phyloP scores from a whole-genome alignment of 768 basidiomycete genomes.

The Cantharellus cinnabarinus region DNA sequence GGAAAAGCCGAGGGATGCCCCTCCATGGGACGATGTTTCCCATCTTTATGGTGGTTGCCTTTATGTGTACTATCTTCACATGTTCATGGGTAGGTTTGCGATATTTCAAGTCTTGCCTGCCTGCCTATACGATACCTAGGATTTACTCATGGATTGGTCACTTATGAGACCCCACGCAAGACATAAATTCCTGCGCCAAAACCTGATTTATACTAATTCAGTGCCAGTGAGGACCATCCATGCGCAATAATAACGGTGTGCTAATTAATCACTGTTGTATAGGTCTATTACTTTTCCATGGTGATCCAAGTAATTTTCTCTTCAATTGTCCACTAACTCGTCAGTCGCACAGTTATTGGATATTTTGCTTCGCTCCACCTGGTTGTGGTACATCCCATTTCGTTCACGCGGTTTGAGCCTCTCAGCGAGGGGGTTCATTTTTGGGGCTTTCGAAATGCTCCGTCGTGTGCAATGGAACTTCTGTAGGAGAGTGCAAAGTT shows the following conservation, averaged over 20 bases:
- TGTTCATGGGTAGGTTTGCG: slow-evolving; percentile 52
- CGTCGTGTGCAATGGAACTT: background rate
- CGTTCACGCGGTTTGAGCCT: slow-evolving; percentile 21
- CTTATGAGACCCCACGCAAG: slow-evolving; percentile 36
- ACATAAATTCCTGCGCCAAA: slow-evolving; percentile 48
- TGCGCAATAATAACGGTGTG: no score
- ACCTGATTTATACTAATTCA: slow-evolving; percentile 50
- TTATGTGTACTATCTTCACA: slow-evolving; percentile 40
- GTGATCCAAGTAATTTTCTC: slow-evolving; percentile 20
- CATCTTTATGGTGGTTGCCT: slow-evolving; percentile 45
- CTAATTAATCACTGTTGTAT: no score
- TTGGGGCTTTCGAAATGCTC: slow-evolving; percentile 36
- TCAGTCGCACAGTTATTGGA: slow-evolving; percentile 35
- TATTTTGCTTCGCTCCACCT: slow-evolving; percentile 55
- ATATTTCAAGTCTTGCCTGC: no score
- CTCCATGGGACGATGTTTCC: slow-evolving; percentile 22
- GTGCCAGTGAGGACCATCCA: slow-evolving; percentile 26
- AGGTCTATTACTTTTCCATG: slow-evolving; percentile 66
- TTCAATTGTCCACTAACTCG: background rate
- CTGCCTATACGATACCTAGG: slow-evolving; percentile 23
- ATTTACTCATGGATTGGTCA: slow-evolving; percentile 85
- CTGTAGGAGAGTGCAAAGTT: background rate
- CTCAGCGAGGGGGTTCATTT: slow-evolving; percentile 43
- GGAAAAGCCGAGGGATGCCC: slow-evolving; percentile 42
- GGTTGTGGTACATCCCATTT: slow-evolving; percentile 56